Evolutionary conservation across 2,329 filamentous ascomycete species (phyloP).

Genomic region (Talaromyces sp.): DNA sequence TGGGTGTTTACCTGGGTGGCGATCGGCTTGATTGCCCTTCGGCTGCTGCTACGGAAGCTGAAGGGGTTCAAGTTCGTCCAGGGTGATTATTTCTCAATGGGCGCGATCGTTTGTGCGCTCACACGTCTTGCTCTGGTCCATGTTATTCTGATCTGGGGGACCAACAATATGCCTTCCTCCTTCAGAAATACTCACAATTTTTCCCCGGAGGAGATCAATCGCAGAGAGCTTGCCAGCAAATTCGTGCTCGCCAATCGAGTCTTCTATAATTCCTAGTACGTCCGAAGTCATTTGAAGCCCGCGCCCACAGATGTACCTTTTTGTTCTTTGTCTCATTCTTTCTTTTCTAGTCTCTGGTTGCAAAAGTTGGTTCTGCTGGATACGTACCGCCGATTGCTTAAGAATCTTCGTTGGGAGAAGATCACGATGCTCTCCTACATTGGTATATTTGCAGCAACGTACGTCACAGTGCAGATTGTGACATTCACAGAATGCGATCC

Average conservation of each 20-base stretch:
- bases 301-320: no score
- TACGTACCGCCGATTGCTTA: slow-evolving; percentile 18
- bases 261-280: slow-evolving; percentile 41
- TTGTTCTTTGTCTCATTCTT: slow-evolving; percentile 2
- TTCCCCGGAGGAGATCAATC: slow-evolving; percentile 35
- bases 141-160: slow-evolving; percentile 42
- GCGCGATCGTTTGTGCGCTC: slow-evolving; percentile 13
- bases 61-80: slow-evolving; percentile 9
- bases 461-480: slow-evolving; percentile 16
- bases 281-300: slow-evolving; percentile 9
- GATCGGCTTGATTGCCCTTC: slow-evolving; percentile 12
- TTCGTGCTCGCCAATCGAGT: slow-evolving; percentile 36
- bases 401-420: slow-evolving; percentile 17
- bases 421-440: slow-evolving; percentile 14
- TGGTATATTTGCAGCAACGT: slow-evolving; percentile 13
- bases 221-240: slow-evolving; percentile 39
- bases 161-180: slow-evolving; percentile 35
- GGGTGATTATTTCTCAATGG: slow-evolving; percentile 17
- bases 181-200: slow-evolving; percentile 29
- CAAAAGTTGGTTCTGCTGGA: slow-evolving; percentile 20
- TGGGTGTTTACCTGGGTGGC: slow-evolving; percentile 19
- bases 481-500: slow-evolving; percentile 22
- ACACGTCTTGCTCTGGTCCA: slow-evolving; percentile 30
- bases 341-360: slow-evolving; percentile 18
- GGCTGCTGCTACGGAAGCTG: slow-evolving; percentile 11